These are phyloP conservation scores for Pulveroboletus sp. DNA, from an alignment of 768 basidiomycete genomes.

Conservation along the genomic window DNA sequence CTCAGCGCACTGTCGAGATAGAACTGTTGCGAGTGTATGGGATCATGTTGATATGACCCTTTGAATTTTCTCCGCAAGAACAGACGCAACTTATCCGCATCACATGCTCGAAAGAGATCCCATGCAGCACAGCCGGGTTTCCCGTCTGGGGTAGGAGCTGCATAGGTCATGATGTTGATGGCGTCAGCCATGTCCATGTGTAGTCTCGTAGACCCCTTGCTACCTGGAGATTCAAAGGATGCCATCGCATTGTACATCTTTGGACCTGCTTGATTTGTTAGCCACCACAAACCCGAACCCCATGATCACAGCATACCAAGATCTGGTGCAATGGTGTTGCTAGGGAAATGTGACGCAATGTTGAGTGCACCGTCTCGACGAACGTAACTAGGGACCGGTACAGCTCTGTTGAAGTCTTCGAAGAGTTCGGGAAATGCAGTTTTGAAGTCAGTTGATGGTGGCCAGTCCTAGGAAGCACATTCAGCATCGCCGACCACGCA, in stretches of 20 bases:
- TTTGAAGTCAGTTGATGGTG: conserved; percentile 81
- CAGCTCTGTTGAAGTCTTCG: conserved; percentile 75
- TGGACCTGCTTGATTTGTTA: conserved; percentile 51
- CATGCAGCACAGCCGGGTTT: conserved; percentile 78
- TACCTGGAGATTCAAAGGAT: conserved; percentile 58
- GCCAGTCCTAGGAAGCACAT: conserved; percentile 71
- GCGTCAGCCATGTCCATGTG: conserved; percentile 97
- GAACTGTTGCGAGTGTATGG: conserved; percentile 86
- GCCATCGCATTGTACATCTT: conserved; percentile 95
- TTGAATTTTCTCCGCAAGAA: conserved; percentile 68
- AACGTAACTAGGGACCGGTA: conserved; percentile 89
- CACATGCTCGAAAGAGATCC: conserved; percentile 84
- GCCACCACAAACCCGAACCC: background rate
- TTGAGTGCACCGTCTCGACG: conserved; percentile 86
- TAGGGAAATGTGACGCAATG: conserved; percentile 84
- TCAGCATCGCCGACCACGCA: conserved; percentile 4
- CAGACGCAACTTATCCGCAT: conserved; percentile 68
- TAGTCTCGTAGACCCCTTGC: conserved; percentile 79
- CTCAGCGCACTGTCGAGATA: conserved; percentile 73
- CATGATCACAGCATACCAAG: conserved; percentile 47
- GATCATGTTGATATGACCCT: conserved; percentile 59
- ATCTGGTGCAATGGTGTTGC: conserved; percentile 73
- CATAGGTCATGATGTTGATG: conserved; percentile 84
- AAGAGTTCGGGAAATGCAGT: conserved; percentile 79
- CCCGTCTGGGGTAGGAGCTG: conserved; percentile 52